A percentile compares a stretch with the other conserved stretches of the same genome.
phyloP scores from a whole-genome alignment of 768 basidiomycete genomes.

The Lactifluus volemus region DNA sequence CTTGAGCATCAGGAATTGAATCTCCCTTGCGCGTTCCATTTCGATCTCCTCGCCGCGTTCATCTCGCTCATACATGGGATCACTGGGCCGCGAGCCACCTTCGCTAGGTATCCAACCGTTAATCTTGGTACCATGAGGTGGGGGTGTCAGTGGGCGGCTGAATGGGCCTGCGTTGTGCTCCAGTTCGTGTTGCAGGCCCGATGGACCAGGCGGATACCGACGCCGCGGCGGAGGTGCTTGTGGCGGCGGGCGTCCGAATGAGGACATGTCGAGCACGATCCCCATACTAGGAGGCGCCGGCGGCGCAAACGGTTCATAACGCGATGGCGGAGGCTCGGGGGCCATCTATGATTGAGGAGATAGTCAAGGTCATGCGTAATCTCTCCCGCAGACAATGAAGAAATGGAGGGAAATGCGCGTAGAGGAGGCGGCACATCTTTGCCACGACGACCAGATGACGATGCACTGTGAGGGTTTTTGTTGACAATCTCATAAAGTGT shows the following conservation, averaged over 20 bases:
- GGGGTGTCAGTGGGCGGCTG: constrained; percentile 13
- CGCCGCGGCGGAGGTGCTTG: constrained; percentile 5
- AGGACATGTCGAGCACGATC: constrained; percentile 12
- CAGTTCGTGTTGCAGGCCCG: constrained; percentile 16
- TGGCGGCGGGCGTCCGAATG: constrained; percentile 8
- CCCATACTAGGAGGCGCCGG: constrained; percentile 8
- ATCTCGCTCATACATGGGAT: constrained; percentile 11
- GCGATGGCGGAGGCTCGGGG: constrained; percentile 9
- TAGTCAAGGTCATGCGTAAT: constrained; percentile 27
- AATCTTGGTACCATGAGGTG: constrained; percentile 11
- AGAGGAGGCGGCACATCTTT: constrained; percentile 9
- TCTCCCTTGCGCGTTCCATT: constrained; percentile 22
- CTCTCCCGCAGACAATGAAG: constrained; percentile 25
- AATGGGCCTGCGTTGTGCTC: constrained; percentile 12
- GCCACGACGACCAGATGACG: constrained; percentile 19
- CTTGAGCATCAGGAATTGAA: constrained; percentile 20
- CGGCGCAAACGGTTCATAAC: constrained; percentile 3
- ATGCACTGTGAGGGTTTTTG: constrained; percentile 41
- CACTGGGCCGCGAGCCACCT: constrained; percentile 1
- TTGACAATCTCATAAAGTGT: constrained; percentile 62
- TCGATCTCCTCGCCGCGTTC: constrained; percentile 15
- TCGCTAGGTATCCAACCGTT: constrained; percentile 13
- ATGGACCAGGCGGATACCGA: constrained; percentile 16
- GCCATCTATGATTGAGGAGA: constrained; percentile 23
- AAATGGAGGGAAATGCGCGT: constrained; percentile 27